These are phyloP conservation scores for Diplodia corticola DNA, from an alignment of 2,329 filamentous ascomycete species.

Conservation along the genomic window DNA sequence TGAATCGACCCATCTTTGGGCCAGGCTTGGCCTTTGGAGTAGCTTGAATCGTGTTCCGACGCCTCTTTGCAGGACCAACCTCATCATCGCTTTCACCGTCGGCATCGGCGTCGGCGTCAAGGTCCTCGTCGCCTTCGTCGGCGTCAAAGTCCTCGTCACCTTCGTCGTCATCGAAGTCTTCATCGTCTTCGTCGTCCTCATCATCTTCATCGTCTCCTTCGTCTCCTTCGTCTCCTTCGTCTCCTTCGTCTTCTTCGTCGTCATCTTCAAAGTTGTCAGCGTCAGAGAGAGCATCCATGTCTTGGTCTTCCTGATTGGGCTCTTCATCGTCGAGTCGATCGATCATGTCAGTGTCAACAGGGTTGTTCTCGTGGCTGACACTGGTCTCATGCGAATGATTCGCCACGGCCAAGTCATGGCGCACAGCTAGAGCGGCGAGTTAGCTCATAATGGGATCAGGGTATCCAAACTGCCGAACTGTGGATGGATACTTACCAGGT, in stretches of 20 bases:
- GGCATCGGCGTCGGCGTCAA: slow-evolving; percentile 14
- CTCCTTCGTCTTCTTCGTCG: neutral
- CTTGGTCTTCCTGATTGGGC: neutral
- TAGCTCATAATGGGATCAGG: neutral
- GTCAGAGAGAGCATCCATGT: neutral
- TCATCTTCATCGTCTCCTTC: too few species aligned
- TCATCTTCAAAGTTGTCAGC: too few species aligned
- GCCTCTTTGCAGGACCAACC: neutral
- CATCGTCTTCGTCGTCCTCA: neutral
- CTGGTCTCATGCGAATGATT: neutral
- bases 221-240: neutral
- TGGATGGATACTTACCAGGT: neutral
- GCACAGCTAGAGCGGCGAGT: neutral
- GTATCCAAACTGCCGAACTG: too few species aligned
- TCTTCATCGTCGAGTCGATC: neutral
- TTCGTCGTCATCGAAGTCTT: neutral
- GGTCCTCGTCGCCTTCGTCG: neutral
- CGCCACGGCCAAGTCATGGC: neutral
- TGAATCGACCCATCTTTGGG: neutral
- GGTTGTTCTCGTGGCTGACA: neutral
- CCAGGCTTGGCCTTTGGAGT: neutral
- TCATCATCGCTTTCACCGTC: slow-evolving; percentile 5
- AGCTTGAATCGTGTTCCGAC: neutral
- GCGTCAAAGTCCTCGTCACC: neutral
- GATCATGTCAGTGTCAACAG: neutral